A percentile compares a stretch with the other conserved stretches of the same genome.
phyloP scores from a whole-genome alignment of 2,329 filamentous ascomycete species.

The Sporothrix schenckii region DNA sequence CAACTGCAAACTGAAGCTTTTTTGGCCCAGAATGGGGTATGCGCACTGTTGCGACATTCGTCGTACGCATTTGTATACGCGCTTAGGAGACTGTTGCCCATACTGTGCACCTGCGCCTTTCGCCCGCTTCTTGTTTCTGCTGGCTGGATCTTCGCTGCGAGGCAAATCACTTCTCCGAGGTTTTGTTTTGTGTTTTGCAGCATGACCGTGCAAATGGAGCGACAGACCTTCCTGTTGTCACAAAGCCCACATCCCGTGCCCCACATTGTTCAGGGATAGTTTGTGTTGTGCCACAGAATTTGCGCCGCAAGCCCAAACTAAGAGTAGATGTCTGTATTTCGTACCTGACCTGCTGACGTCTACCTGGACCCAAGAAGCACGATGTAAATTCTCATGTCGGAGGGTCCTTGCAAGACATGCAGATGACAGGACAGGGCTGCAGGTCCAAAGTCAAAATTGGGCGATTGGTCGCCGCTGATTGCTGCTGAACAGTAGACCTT shows the following conservation, averaged over 20 bases:
- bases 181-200: neutral
- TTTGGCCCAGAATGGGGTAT: neutral
- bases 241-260: neutral
- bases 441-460: neutral
- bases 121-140: neutral
- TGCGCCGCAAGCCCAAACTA: neutral
- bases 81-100: no score
- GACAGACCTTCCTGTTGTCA: neutral
- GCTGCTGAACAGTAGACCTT: neutral
- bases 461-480: neutral
- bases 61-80: no score
- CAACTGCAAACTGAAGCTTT: neutral
- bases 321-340: neutral
- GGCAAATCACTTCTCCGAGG: neutral
- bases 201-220: no score
- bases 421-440: neutral
- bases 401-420: constrained; percentile 15
- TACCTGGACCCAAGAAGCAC: neutral
- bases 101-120: no score
- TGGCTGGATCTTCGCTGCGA: constrained; percentile 20
- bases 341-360: no score
- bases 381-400: neutral
- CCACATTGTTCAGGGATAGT: neutral
- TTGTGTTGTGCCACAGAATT: neutral
- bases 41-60: neutral